Base-by-base conservation (phyloP, 1,284 basidiomycete genomes). In the Termitomyces sp. region DNA sequence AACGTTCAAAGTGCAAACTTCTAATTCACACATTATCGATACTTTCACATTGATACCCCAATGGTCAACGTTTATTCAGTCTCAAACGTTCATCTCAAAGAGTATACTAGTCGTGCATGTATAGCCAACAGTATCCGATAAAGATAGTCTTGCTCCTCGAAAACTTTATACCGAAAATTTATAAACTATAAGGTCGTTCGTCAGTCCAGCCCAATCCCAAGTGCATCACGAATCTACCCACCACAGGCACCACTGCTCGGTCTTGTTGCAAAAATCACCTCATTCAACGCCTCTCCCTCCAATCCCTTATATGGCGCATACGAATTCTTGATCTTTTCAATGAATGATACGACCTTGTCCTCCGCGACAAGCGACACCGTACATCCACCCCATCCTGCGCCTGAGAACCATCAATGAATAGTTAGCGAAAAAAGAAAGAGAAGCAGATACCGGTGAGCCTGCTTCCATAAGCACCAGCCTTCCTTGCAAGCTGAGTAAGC, bases 351-450 rank as follows among this genome's bases (percentile, higher is more conserved):
- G 2, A 91, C 88, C 36, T 79, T 65, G n/a, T 74, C 70, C 61
- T 88, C 85, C 6, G 82, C 78, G 2, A 95, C 86, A 17, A 95
- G 78, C 15, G 89, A 91, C 21, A 95, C 88, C 0, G 88, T 89
- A 62, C 90, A 93, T 10, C 93, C 93, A 49, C 93, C 93, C 92
- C 92, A 96, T 1, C 92, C 92, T 0, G 92, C 92, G 41, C 89
- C 88, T 87, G 56, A 40, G 39, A 40, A 44, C 38, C 6, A 24
- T 36, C 30, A 24, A 54, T 21, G 58, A 6, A 40, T n/a, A n/a
- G 6, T 24, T 3, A 38, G 12, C 47, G 34, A 24, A 43, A 28
- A 52, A 6, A 38, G 10, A n/a, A 19, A n/a, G 2, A 38, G 41
- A 33, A 40, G 19, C 1, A 59, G 68, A 49, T 45, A 82, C 88